These are phyloP conservation scores for Plasmodium gallinaceum DNA, from an alignment of 169 alveolate species.

Conservation along the genomic window DNA sequence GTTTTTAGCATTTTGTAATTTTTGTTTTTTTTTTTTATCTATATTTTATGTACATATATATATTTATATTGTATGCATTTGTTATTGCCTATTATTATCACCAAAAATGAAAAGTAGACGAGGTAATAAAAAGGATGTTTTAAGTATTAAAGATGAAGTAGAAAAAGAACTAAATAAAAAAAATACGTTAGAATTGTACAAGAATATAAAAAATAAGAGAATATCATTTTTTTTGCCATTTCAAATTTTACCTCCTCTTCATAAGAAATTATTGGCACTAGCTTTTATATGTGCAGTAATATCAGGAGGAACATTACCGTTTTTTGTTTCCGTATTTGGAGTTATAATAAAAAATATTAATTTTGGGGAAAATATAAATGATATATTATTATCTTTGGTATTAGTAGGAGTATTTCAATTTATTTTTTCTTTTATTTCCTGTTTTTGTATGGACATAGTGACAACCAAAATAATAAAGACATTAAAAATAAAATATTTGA, in stretches of 20 bases:
- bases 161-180: constrained; percentile 65
- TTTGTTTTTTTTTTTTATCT: background rate
- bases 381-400: constrained; percentile 28
- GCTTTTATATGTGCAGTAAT: constrained; percentile 57
- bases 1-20: background rate
- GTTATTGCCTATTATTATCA: background rate
- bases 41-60: background rate
- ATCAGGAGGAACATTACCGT: constrained; percentile 67
- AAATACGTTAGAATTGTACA: constrained; percentile 33
- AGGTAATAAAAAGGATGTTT: background rate
- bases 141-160: constrained; percentile 62
- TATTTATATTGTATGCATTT: background rate
- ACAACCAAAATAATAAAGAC: constrained; percentile 42
- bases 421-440: constrained; percentile 39
- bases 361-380: constrained; percentile 47
- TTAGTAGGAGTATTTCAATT: constrained; percentile 55
- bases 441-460: constrained; percentile 63
- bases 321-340: constrained; percentile 67
- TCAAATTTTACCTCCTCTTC: constrained; percentile 31
- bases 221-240: constrained; percentile 69
- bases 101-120: constrained; percentile 22
- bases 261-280: constrained; percentile 39
- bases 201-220: constrained; percentile 36
- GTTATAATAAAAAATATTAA: constrained; percentile 39
- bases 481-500: constrained; percentile 60